Base-by-base conservation (phyloP, 2,329 filamentous ascomycete species). In the Aspergillus fructus region DNA sequence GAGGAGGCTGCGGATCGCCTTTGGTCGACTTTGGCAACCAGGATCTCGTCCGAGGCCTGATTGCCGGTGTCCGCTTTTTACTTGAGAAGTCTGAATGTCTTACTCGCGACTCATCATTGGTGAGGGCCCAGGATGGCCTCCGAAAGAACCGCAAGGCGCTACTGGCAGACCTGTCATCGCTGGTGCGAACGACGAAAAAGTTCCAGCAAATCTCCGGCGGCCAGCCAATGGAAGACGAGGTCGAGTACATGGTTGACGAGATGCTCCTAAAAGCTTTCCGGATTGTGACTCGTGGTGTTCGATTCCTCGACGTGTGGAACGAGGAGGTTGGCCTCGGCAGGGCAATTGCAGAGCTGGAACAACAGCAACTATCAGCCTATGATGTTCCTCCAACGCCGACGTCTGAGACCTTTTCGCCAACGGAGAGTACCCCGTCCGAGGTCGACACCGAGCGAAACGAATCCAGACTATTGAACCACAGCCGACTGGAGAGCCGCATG, bases 181-280 rank as follows among this genome's bases (percentile, higher is more conserved):
- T 99, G 43, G 93, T 97, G 5, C 96, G 96, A 74, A 89, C 89
- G 1, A 90, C 91, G 17, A 97, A 96, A 75, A 84, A 85, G 49
- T 79, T 99, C 62, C 91, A 93, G 73, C 91, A 93, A 67, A 81
- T 85, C 61, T 86, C 90, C 57, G 81, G 78, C 58, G 79, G 80
- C 63, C 74, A 42, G 9, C 66, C 72, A 0, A 62, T 69, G 13
- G 71, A 76, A 27, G 73, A 78, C 27, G 73, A 74, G 33, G 67
- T 78, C n/a, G 72, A 76, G 46, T 70, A 68, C 17, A 85, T 93
- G 56, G 85, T 97, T 56, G 93, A 97, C 68, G 90, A 96, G 71
- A 91, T 97, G 85, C 89, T 97, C 23, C 78, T 96, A 53, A 94
- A 93, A 73, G 93, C 93, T 0, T 97, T 96, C 79, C 92, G 90